Evolutionary conservation across 441 rosid species (phyloP).

Genomic region (Geranium incanum): DNA sequence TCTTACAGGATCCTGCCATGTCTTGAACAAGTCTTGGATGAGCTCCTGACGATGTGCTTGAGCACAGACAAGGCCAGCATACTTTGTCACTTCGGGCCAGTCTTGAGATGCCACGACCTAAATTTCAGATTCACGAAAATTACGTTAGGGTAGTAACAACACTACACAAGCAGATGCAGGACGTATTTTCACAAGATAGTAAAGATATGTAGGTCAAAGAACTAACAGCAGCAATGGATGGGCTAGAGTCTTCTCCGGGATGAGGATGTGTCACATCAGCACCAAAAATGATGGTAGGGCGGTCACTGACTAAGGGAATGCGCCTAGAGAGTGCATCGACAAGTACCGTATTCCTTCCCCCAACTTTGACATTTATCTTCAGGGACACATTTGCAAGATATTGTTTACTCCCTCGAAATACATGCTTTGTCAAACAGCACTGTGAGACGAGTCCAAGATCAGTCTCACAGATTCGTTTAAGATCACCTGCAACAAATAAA

Average conservation of each 20-base stretch:
- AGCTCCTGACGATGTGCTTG: slow-evolving; percentile 98
- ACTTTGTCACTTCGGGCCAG: slow-evolving; percentile 99
- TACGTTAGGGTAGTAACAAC: slow-evolving; percentile 16
- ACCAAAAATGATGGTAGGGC: slow-evolving; percentile 91
- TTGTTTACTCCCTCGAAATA: slow-evolving; percentile 80
- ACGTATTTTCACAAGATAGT: not conserved
- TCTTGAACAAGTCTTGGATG: slow-evolving; percentile 85
- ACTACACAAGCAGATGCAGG: not conserved
- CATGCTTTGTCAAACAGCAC: slow-evolving; percentile 80
- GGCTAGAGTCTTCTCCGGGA: slow-evolving; percentile 92
- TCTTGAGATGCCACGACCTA: slow-evolving; percentile 98
- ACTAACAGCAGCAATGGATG: slow-evolving; percentile 86
- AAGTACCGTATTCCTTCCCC: slow-evolving; percentile 92
- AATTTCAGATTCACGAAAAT: slow-evolving; percentile 15
- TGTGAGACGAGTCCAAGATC: slow-evolving; percentile 83
- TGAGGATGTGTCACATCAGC: slow-evolving; percentile 97
- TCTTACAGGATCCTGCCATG: slow-evolving; percentile 96
- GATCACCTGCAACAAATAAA: slow-evolving; percentile 45
- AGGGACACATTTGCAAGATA: slow-evolving; percentile 80
- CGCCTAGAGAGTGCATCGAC: slow-evolving; percentile 78
- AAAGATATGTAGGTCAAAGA: not conserved
- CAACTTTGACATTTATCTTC: slow-evolving; percentile 89
- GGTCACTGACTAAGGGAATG: slow-evolving; percentile 85
- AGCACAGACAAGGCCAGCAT: slow-evolving; percentile 94
- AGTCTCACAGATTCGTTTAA: slow-evolving; percentile 84